phyloP scores from a whole-genome alignment of 352 stramenopile genomes.

The Phytophthora ohioensis region DNA sequence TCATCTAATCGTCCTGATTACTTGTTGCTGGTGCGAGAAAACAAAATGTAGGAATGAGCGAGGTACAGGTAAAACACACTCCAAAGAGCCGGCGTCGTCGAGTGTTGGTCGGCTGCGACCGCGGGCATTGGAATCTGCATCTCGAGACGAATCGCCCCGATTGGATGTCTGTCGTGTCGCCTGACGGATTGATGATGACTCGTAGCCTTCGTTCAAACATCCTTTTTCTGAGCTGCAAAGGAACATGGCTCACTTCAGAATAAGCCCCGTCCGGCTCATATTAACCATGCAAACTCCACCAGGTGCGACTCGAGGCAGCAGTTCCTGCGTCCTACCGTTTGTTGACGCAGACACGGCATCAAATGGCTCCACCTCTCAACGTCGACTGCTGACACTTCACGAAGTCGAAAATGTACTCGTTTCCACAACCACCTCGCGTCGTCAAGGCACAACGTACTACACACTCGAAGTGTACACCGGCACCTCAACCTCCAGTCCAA shows the following conservation, averaged over 20 bases:
- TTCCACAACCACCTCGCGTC: slow-evolving; percentile 20
- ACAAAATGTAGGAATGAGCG: slow-evolving; percentile 6
- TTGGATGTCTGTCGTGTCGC: slow-evolving; percentile 21
- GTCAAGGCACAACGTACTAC: slow-evolving; percentile 26
- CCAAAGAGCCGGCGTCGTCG: slow-evolving; percentile 23
- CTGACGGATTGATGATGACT: slow-evolving; percentile 29
- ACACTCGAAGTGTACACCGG: slow-evolving; percentile 30
- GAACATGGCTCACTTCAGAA: slow-evolving; percentile 29
- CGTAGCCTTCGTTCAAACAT: neutral
- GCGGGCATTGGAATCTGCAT: slow-evolving; percentile 3
- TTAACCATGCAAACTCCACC: slow-evolving; percentile 24
- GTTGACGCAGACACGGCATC: neutral
- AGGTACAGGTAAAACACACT: too few species aligned
- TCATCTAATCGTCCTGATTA: slow-evolving; percentile 31
- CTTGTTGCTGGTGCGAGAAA: neutral
- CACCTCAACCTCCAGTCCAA: neutral
- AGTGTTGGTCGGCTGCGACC: slow-evolving; percentile 10
- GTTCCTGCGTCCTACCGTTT: neutral
- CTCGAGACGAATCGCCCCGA: slow-evolving; percentile 12
- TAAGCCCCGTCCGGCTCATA: slow-evolving; percentile 14
- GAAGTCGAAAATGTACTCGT: slow-evolving; percentile 31
- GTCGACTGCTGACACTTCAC: slow-evolving; percentile 23
- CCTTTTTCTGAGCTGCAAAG: neutral
- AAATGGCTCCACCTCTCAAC: neutral
- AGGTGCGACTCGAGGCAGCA: neutral